Evolutionary conservation across 2,329 filamentous ascomycete species (phyloP).

Genomic region (Alternaria ventricosa): DNA sequence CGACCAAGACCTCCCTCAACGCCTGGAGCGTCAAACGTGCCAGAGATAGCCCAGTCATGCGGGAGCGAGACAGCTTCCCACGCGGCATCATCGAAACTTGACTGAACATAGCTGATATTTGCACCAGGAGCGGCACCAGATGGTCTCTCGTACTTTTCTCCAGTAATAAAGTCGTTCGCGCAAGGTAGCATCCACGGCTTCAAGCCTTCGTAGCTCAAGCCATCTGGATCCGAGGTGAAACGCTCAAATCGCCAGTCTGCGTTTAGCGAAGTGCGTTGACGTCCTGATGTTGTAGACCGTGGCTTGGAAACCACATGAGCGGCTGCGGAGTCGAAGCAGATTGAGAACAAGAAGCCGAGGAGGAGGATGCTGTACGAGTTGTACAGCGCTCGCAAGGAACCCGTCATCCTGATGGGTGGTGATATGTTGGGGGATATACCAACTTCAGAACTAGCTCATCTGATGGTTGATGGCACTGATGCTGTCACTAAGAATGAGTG

Average conservation of each 20-base stretch:
- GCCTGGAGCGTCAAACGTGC: conserved; percentile 50
- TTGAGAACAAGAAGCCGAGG: conserved; percentile 17
- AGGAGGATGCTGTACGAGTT: conserved; percentile 11
- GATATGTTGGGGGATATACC: background rate
- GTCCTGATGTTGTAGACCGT: conserved; percentile 9
- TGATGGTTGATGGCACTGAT: conserved; percentile 4
- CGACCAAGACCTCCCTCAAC: conserved; percentile 51
- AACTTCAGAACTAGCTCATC: background rate
- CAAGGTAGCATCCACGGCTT: conserved; percentile 54
- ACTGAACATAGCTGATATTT: conserved; percentile 44
- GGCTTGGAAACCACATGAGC: conserved; percentile 11
- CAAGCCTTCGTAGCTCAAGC: conserved; percentile 45
- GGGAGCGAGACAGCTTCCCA: conserved; percentile 55
- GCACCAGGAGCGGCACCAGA: conserved; percentile 33
- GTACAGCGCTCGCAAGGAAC: conserved; percentile 2
- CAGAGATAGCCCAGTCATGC: conserved; percentile 60
- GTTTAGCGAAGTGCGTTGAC: conserved; percentile 46
- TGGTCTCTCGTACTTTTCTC: conserved; percentile 43
- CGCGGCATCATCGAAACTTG: conserved; percentile 48
- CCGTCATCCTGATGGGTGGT: background rate
- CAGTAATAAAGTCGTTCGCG: conserved; percentile 51
- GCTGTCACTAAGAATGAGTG: background rate
- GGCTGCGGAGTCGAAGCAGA: conserved; percentile 4
- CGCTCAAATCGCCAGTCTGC: conserved; percentile 51
- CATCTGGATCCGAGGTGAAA: conserved; percentile 47